phyloP scores from a whole-genome alignment of 495 filamentous ascomycete genomes.

The Xylaria longipes region DNA sequence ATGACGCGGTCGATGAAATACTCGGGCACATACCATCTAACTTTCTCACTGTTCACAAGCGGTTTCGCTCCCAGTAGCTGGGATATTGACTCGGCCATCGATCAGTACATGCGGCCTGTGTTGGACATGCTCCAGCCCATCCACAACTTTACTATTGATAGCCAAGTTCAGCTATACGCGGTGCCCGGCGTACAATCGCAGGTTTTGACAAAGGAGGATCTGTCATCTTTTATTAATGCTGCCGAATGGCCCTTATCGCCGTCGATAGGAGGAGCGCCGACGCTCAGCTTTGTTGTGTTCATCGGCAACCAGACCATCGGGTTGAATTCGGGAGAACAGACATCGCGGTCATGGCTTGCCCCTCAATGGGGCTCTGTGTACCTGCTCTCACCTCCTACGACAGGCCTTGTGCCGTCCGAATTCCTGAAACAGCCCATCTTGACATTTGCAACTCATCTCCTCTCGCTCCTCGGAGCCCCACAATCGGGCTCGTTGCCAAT shows the following conservation, averaged over 20 bases:
- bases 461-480: slow-evolving; percentile 87
- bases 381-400: slow-evolving; percentile 68
- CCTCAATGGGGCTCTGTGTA: slow-evolving; percentile 97
- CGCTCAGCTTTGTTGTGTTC: slow-evolving; percentile 94
- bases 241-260: slow-evolving; percentile 97
- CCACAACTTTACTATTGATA: slow-evolving; percentile 96
- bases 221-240: slow-evolving; percentile 94
- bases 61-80: slow-evolving; percentile 79
- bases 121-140: slow-evolving; percentile 78
- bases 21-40: slow-evolving; percentile 91
- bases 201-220: slow-evolving; percentile 82
- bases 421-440: slow-evolving; percentile 79
- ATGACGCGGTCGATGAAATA: slow-evolving; percentile 88
- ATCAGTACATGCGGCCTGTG: slow-evolving; percentile 81
- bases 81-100: slow-evolving; percentile 86
- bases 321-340: slow-evolving; percentile 51
- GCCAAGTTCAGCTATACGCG: slow-evolving; percentile 94
- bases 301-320: slow-evolving; percentile 63
- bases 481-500: slow-evolving; percentile 80
- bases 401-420: slow-evolving; percentile 46
- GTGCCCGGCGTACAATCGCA: slow-evolving; percentile 70
- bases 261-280: slow-evolving; percentile 90
- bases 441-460: slow-evolving; percentile 89
- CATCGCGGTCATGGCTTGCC: slow-evolving; percentile 89
- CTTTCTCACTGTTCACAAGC: slow-evolving; percentile 92